Base-by-base conservation (phyloP, 768 basidiomycete genomes). In the Holtermannia corniformis region DNA sequence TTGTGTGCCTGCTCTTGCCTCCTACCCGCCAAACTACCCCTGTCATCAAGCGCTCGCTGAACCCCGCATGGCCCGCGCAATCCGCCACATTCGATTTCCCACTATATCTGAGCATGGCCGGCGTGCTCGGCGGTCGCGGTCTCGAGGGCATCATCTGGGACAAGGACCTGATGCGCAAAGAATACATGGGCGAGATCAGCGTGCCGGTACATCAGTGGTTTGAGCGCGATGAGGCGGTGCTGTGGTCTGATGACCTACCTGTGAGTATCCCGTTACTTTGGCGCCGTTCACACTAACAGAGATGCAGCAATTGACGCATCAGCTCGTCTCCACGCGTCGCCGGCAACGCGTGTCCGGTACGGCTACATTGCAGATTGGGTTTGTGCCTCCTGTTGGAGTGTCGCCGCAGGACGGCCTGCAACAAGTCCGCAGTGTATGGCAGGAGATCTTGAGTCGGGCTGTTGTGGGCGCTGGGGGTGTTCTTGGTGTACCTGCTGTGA, bases 101-200 rank as follows among this genome's bases (percentile, higher is more conserved):
- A 0, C 77, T 95, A 16, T 87, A 85, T 60, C 76, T 85, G 16
- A 85, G 83, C 14, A 78, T 85, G 23, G 82, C 83, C 0, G 67
- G 65, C 2, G 52, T 65, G 12, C 57, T 72, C 22, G 63, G 66
- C 14, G 67, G 67, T 4, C 47, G 69, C 24, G 70, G 72, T 2
- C 26, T 96, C 41, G 91, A 96, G 72, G 75, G 89, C 27, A 83
- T 95, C 12, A 78, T 91, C 0, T 99, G 93, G 92, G 91, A 92
- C 73, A 90, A 85, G 75, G 70, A 75, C 26, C 76, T 87, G 59
- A 70, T 90, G 63, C 80, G 78, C 63, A 95, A 91, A 74, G 93
- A 96, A 43, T 99, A 95, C 69, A 78, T 99, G 14, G 95, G 95
- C 14, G 93, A 99, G 72, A 79, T 81, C 3, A 79, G 83, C 0